Evolutionary conservation across 441 rosid genomes (phyloP).

Genomic region (Pelargonium fulgidum): DNA sequence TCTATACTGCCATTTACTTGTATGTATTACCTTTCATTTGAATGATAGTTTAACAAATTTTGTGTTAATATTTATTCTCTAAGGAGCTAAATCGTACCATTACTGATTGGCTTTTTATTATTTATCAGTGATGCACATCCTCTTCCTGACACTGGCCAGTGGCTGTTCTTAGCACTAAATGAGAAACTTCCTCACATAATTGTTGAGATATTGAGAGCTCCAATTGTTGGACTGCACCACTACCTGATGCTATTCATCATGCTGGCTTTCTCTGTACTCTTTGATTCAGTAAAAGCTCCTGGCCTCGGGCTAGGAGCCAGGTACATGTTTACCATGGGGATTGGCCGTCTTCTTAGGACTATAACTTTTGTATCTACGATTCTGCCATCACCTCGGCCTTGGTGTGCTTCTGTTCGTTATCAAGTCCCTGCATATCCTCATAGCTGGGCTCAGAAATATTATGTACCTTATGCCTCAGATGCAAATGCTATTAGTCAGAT

Average conservation of each 20-base stretch:
- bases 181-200: slow-evolving; percentile 61
- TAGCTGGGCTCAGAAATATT: slow-evolving; percentile 79
- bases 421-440: slow-evolving; percentile 66
- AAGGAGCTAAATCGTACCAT: neutral
- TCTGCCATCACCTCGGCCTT: slow-evolving; percentile 83
- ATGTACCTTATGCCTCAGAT: slow-evolving; percentile 70
- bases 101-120: slow-evolving; percentile 27
- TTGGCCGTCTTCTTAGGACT: slow-evolving; percentile 86
- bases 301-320: slow-evolving; percentile 87
- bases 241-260: slow-evolving; percentile 77
- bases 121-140: slow-evolving; percentile 57
- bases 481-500: slow-evolving; percentile 52
- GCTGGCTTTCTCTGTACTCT: slow-evolving; percentile 81
- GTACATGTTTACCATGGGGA: slow-evolving; percentile 79
- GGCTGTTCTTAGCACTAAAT: slow-evolving; percentile 76
- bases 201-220: slow-evolving; percentile 71
- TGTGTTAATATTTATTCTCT: slow-evolving; percentile 1
- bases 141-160: slow-evolving; percentile 89
- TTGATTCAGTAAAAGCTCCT: slow-evolving; percentile 67
- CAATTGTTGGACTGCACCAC: slow-evolving; percentile 71
- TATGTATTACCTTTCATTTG: slow-evolving; percentile 5
- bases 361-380: slow-evolving; percentile 72
- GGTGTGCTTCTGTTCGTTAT: slow-evolving; percentile 78
- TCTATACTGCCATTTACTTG: neutral
- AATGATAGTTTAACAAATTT: slow-evolving; percentile 8